A percentile compares a stretch with the other conserved stretches of the same genome.
These are phyloP conservation scores for Verticillium tricorpus DNA, from an alignment of 2,329 filamentous ascomycete species.

Conservation along the genomic window DNA sequence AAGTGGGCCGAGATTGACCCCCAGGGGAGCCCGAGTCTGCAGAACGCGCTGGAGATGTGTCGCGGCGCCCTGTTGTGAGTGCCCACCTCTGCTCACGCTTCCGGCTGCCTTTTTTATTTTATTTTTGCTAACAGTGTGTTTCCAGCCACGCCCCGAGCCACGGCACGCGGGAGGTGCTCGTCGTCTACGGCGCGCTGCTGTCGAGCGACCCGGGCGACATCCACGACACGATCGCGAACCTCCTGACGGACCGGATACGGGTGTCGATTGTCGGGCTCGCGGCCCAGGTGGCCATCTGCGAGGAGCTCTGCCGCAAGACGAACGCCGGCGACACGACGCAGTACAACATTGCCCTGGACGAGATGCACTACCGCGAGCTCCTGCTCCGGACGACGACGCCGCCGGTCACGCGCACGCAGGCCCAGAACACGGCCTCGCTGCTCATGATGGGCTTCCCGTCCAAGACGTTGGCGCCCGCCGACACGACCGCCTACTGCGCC, in stretches of 20 bases:
- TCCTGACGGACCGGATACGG: conserved; percentile 78
- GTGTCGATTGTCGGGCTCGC: conserved; percentile 87
- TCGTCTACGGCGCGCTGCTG: conserved; percentile 86
- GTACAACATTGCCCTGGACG: conserved; percentile 80
- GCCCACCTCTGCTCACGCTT: neutral
- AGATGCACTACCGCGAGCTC: conserved; percentile 76
- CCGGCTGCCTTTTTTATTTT: too few species aligned
- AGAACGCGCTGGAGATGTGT: conserved; percentile 95
- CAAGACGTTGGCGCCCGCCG: conserved; percentile 65
- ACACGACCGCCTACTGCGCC: conserved; percentile 72
- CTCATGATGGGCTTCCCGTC: conserved; percentile 99
- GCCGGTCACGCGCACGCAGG: conserved; percentile 67
- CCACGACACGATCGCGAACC: conserved; percentile 76
- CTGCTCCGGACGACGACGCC: conserved; percentile 85
- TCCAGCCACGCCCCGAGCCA: conserved; percentile 81
- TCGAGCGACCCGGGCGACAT: conserved; percentile 94
- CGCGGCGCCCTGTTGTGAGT: conserved; percentile 79
- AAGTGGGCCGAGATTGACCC: conserved; percentile 62
- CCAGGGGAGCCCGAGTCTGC: conserved; percentile 73
- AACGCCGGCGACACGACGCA: conserved; percentile 72
- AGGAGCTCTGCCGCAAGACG: conserved; percentile 81
- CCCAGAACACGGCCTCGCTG: conserved; percentile 58
- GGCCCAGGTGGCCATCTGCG: conserved; percentile 88
- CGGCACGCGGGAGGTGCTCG: conserved; percentile 86
- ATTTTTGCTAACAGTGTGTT: neutral